Base-by-base conservation (phyloP, 805 yeast species). In the Candida sanyiensis region DNA sequence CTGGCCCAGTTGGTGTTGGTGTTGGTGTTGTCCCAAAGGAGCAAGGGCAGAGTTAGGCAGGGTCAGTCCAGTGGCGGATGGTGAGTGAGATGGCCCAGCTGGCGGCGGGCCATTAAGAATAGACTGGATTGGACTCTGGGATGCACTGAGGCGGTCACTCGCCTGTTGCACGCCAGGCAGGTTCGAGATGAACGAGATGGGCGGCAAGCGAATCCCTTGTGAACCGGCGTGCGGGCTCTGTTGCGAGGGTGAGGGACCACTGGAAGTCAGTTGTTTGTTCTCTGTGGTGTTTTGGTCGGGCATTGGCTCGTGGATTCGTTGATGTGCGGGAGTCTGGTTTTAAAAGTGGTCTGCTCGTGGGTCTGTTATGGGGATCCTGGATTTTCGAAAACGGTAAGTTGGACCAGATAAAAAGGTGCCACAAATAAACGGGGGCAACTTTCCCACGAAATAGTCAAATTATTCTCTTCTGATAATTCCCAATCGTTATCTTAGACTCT, bases 161-260 rank as follows among this genome's bases (percentile, higher is more conserved):
- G 25, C 12, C 12, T n/a, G 25, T 29, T 32, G 35, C 11, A 21
- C 25, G 20, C n/a, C 21, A 26, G 48, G 45, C 12, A 49, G 29
- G 10, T 43, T 48, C 12, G 50, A 47, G 10, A 58, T 49, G 34
- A 66, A 62, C 0, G 70, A 64, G 12, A 66, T 61, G 1, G 70
- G 69, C 9, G 72, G 70, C 9, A 66, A 47, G 28, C 64, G 56
- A 17, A 65, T 57, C 3, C 47, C 50, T 7, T 38, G 41, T 12
- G 29, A 23, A 12, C n/a, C n/a, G n/a, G 12, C 23, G 3, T 44
- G 41, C 3, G 47, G 38, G 13, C 38, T 12, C 15, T 31, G 25
- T 21, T 15, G 12, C 5, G 33, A 20, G 19, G n/a, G n/a, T n/a
- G n/a, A n/a, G n/a, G n/a, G n/a, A n/a, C n/a, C n/a, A n/a, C n/a